Percentiles rank a stretch among this genome's conserved stretches.
Evolutionary conservation across 1,139 yeast species (phyloP).

Genomic region (Pichia sp.): DNA sequence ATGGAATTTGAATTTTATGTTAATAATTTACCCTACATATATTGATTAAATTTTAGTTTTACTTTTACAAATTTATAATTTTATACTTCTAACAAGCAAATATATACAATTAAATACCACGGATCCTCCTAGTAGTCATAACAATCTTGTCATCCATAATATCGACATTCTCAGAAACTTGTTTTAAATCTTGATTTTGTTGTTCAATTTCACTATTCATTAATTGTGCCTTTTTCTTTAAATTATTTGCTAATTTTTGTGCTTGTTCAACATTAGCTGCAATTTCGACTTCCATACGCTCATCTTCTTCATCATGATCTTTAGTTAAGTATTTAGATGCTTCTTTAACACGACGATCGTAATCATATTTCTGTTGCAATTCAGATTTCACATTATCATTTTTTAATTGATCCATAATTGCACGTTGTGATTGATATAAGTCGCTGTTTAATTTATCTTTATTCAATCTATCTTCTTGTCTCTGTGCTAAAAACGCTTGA

Average conservation of each 20-base stretch:
- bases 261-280: constrained; percentile 51
- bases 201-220: constrained; percentile 45
- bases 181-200: constrained; percentile 43
- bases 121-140: constrained; percentile 26
- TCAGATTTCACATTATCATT: constrained; percentile 21
- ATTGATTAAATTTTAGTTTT: too few relatives aligned
- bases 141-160: constrained; percentile 47
- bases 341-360: constrained; percentile 42
- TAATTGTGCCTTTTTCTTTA: constrained; percentile 40
- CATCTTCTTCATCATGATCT: constrained; percentile 47
- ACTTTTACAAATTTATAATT: too few relatives aligned
- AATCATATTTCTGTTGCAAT: constrained; percentile 43
- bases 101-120: constrained; percentile 28
- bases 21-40: too few relatives aligned
- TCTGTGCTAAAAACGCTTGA: constrained; percentile 58
- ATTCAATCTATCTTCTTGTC: constrained; percentile 31
- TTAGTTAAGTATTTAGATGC: constrained; percentile 32
- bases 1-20: too few relatives aligned
- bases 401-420: constrained; percentile 22
- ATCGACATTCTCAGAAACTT: constrained; percentile 53
- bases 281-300: constrained; percentile 52
- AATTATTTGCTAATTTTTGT: constrained; percentile 38
- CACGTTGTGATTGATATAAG: constrained; percentile 25
- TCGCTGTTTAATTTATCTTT: constrained; percentile 23
- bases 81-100: too few relatives aligned